Conservation (phyloP, 305 asterid genomes). For the Fraxinus floribunda region DNA sequence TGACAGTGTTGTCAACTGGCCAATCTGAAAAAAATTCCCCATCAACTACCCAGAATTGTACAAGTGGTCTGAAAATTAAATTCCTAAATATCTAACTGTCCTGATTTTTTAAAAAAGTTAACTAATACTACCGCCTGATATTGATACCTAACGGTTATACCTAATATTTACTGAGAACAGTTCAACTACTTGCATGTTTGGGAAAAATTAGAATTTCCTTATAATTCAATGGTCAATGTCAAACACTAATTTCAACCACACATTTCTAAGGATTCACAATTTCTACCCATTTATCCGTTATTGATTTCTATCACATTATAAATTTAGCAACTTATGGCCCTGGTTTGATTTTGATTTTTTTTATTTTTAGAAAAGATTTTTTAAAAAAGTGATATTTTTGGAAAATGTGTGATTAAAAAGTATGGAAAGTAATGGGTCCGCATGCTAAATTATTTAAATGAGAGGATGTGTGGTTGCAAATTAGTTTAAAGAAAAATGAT, state of each 20-base stretch:
- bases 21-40: neutral
- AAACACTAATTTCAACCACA: neutral
- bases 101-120: neutral
- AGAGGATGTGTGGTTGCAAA: no score
- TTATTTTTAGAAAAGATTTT: no score
- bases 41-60: neutral
- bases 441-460: no score
- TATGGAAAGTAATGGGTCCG: no score
- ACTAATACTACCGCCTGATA: neutral
- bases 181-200: neutral
- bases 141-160: neutral
- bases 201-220: neutral
- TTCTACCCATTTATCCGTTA: neutral
- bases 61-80: neutral
- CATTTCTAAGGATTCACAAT: neutral
- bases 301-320: no score
- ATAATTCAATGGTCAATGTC: neutral
- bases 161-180: neutral
- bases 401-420: no score
- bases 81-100: neutral
- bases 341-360: neutral
- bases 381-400: no score
- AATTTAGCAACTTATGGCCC: neutral
- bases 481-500: no score
- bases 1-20: neutral